These are phyloP conservation scores for Cyanidioschyzon merolae DNA, from an alignment of 23 red algal genomes.

Conservation along the genomic window DNA sequence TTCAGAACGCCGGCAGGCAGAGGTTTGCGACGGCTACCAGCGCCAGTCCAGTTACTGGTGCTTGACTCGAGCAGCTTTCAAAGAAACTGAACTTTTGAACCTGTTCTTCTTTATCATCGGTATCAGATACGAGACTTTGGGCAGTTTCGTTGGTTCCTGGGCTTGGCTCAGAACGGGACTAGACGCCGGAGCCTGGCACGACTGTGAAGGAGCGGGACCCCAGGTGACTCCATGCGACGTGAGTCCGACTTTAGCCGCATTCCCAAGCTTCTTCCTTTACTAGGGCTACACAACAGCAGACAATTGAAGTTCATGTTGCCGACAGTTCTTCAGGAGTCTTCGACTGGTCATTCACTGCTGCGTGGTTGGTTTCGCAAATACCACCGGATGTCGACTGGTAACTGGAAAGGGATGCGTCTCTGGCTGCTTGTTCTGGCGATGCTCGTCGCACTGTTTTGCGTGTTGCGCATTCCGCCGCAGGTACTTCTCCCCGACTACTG, in stretches of 20 bases:
- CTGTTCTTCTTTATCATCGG: no score
- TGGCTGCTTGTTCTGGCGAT: not conserved
- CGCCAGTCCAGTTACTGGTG: no score
- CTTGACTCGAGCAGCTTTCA: no score
- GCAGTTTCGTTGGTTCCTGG: no score
- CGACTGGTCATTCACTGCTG: not conserved
- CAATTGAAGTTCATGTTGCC: not conserved
- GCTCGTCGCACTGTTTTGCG: not conserved
- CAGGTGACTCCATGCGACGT: not conserved
- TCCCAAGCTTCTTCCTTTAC: not conserved
- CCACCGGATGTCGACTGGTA: not conserved
- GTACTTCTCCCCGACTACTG: slow-evolving; percentile 3
- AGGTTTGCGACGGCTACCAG: no score
- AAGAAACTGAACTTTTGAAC: no score
- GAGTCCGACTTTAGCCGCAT: not conserved
- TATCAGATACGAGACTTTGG: no score
- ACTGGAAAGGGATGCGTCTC: not conserved
- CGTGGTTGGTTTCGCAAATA: not conserved
- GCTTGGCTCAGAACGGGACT: no score
- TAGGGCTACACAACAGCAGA: not conserved
- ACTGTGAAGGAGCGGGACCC: no score
- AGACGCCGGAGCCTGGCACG: no score
- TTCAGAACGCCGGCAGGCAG: no score
- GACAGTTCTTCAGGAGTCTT: not conserved
- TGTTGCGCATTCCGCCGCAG: not conserved